Conservation (phyloP, 1,139 yeast genomes). For the Debaryomyces robertsiae region DNA sequence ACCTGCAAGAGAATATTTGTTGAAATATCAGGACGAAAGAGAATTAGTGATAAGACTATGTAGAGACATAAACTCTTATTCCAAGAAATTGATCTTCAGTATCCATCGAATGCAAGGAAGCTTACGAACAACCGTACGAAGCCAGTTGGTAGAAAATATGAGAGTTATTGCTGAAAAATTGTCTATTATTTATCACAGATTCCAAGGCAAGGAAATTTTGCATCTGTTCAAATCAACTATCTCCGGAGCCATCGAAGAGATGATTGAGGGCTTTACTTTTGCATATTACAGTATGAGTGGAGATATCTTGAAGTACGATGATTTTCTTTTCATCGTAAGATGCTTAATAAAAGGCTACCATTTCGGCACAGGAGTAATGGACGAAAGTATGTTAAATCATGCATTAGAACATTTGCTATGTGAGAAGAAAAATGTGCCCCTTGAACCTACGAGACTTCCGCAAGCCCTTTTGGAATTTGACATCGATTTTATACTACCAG, state of each 20-base stretch:
- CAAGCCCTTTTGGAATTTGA: constrained; percentile 6
- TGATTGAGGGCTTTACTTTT: constrained; percentile 43
- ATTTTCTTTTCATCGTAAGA: constrained; percentile 18
- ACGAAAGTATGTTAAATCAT: constrained; percentile 5
- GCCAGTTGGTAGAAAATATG: constrained; percentile 21
- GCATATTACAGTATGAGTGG: constrained; percentile 26
- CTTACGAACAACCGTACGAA: constrained; percentile 12
- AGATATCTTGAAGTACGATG: constrained; percentile 20
- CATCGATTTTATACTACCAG: constrained; percentile 16
- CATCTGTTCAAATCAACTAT: constrained; percentile 25
- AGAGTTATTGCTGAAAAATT: constrained; percentile 19
- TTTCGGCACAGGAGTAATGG: background rate
- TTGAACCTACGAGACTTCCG: background rate
- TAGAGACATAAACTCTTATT: constrained; percentile 39
- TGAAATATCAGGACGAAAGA: constrained; percentile 32
- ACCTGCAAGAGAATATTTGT: constrained; percentile 21
- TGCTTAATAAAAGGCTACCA: constrained; percentile 8
- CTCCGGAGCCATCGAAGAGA: constrained; percentile 36
- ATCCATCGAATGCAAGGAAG: constrained; percentile 30
- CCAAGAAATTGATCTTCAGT: constrained; percentile 43
- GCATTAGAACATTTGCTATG: constrained; percentile 6
- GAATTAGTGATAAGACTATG: constrained; percentile 38
- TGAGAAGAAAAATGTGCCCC: constrained; percentile 1
- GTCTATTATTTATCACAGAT: constrained; percentile 15
- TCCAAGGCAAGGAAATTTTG: constrained; percentile 19